These are phyloP conservation scores for Picea glauca DNA, from an alignment of 75 land plant genomes.

Conservation along the genomic window DNA sequence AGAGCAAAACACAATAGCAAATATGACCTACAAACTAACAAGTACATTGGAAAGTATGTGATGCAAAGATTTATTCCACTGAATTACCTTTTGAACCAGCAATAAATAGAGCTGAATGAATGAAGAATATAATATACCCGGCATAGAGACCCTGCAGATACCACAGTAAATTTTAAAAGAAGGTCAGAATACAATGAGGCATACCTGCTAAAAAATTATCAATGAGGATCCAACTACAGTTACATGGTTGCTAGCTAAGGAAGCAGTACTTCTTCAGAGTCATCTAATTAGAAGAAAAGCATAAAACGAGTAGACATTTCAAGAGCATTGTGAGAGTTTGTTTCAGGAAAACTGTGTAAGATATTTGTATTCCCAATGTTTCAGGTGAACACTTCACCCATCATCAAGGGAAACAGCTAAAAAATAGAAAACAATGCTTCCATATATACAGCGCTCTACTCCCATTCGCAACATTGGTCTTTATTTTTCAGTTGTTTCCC, in stretches of 20 bases:
- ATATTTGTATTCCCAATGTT: too few relatives aligned
- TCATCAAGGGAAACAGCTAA: too few relatives aligned
- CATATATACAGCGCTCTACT: too few relatives aligned
- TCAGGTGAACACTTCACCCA: too few relatives aligned
- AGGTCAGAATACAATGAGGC: not conserved
- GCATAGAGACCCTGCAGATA: conserved; percentile 84
- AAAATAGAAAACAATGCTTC: too few relatives aligned
- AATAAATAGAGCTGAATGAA: conserved; percentile 93
- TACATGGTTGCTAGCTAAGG: not conserved
- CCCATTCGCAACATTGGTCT: too few relatives aligned
- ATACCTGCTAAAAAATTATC: not conserved
- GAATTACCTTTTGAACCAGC: conserved; percentile 92
- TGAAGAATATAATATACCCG: conserved; percentile 93
- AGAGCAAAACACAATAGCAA: not conserved
- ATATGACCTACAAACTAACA: not conserved
- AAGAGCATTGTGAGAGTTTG: too few relatives aligned
- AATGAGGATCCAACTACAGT: not conserved
- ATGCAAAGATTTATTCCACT: not conserved
- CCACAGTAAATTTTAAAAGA: not conserved
- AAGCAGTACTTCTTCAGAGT: not conserved
- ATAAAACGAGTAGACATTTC: too few relatives aligned
- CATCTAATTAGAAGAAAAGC: too few relatives aligned
- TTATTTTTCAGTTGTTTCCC: too few relatives aligned
- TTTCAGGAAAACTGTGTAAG: too few relatives aligned
- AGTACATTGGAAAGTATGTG: not conserved